phyloP scores from a whole-genome alignment of 2,329 filamentous ascomycete genomes.

The Fusarium coicis region DNA sequence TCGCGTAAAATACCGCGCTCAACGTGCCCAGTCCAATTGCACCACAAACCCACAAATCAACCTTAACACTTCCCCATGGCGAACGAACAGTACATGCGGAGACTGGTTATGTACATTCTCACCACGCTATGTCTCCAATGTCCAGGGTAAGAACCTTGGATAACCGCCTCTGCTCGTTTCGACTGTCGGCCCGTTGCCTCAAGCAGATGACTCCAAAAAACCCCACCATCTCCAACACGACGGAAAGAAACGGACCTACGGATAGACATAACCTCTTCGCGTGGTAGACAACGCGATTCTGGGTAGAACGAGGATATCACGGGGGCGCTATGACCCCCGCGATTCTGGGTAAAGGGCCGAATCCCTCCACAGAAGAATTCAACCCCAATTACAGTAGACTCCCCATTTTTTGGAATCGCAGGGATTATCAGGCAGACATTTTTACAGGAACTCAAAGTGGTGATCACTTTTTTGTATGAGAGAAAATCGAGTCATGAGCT shows the following conservation, averaged over 20 bases:
- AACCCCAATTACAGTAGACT: not conserved
- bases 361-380: conserved; percentile 8
- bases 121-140: not conserved
- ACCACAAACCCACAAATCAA: conserved; percentile 25
- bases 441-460: not conserved
- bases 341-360: conserved; percentile 33
- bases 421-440: conserved; percentile 16
- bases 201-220: conserved; percentile 23
- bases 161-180: not conserved
- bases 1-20: not conserved
- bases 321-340: conserved; percentile 27
- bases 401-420: not conserved
- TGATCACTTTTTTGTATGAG: not conserved
- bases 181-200: conserved; percentile 8
- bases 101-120: not conserved
- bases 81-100: not conserved
- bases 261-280: not conserved
- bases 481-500: not conserved
- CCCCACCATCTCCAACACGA: not conserved
- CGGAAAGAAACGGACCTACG: conserved; percentile 20
- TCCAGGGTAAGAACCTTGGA: not conserved
- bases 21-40: not conserved
- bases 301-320: conserved; percentile 22
- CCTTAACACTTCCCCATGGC: conserved; percentile 15
- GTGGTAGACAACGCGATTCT: conserved; percentile 2